Percentiles rank a stretch among this genome's conserved stretches.
These are phyloP conservation scores for Tuber calosporum DNA, from an alignment of 495 filamentous ascomycete species.

Conservation along the genomic window DNA sequence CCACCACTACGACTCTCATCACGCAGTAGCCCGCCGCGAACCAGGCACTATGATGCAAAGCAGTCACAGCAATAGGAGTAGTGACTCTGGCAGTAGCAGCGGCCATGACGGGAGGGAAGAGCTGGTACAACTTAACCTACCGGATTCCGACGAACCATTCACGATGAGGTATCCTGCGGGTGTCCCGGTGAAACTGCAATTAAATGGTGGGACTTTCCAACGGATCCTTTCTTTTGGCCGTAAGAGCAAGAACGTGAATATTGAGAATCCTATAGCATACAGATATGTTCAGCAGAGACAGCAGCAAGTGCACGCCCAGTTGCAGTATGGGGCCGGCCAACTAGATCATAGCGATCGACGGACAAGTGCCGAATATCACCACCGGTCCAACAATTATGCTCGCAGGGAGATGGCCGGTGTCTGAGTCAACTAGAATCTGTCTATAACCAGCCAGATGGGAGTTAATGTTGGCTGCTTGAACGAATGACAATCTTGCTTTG, in stretches of 20 bases:
- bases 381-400: slow-evolving; percentile 13
- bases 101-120: slow-evolving; percentile 34
- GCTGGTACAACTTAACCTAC: slow-evolving; percentile 25
- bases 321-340: slow-evolving; percentile 30
- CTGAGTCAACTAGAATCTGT: not conserved
- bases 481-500: not conserved
- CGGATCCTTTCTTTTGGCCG: slow-evolving; percentile 22
- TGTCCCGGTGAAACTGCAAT: slow-evolving; percentile 37
- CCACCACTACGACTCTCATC: slow-evolving; percentile 25
- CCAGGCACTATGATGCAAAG: slow-evolving; percentile 38
- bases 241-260: slow-evolving; percentile 34
- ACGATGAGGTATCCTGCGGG: slow-evolving; percentile 40
- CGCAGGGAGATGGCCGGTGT: slow-evolving; percentile 6
- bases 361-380: slow-evolving; percentile 28
- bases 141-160: slow-evolving; percentile 36
- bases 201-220: slow-evolving; percentile 37
- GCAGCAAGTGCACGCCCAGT: slow-evolving; percentile 38
- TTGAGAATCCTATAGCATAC: slow-evolving; percentile 39
- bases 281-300: slow-evolving; percentile 39
- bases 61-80: slow-evolving; percentile 34
- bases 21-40: slow-evolving; percentile 34
- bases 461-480: not conserved
- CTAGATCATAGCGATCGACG: slow-evolving; percentile 37
- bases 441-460: not conserved
- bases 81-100: slow-evolving; percentile 35